These are phyloP conservation scores for Penicillium glabrum DNA, from an alignment of 2,329 filamentous ascomycete species.

Conservation along the genomic window DNA sequence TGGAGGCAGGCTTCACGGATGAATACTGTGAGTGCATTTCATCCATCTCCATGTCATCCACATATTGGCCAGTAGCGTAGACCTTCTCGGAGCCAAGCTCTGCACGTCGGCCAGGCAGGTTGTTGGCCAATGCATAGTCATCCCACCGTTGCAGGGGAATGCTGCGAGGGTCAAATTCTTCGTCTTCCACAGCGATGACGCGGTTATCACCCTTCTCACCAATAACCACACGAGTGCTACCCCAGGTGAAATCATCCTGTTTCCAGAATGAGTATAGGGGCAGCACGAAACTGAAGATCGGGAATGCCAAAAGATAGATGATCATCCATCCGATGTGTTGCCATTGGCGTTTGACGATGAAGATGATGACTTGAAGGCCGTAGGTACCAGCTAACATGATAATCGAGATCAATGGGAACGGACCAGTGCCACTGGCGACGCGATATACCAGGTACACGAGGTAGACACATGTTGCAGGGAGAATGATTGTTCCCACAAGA, in stretches of 20 bases:
- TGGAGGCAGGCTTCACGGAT: slow-evolving; percentile 80
- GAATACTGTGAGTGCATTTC: slow-evolving; percentile 97
- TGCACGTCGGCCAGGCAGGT: slow-evolving; percentile 86
- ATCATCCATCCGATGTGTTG: slow-evolving; percentile 99
- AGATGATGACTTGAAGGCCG: slow-evolving; percentile 92
- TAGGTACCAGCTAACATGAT: slow-evolving; percentile 89
- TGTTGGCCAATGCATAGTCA: slow-evolving; percentile 84
- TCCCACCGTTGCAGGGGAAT: slow-evolving; percentile 97
- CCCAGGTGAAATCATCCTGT: slow-evolving; percentile 98
- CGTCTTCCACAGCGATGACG: slow-evolving; percentile 79
- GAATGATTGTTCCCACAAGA: slow-evolving; percentile 86
- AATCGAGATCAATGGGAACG: slow-evolving; percentile 83
- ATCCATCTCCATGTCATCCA: slow-evolving; percentile 84
- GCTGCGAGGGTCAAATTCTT: slow-evolving; percentile 84
- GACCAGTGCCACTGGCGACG: slow-evolving; percentile 66
- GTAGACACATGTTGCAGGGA: slow-evolving; percentile 85
- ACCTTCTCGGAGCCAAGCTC: slow-evolving; percentile 54
- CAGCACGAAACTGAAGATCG: slow-evolving; percentile 86
- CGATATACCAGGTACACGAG: slow-evolving; percentile 83
- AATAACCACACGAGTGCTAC: slow-evolving; percentile 95
- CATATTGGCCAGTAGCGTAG: slow-evolving; percentile 59
- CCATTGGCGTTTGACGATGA: slow-evolving; percentile 96
- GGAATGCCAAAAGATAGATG: slow-evolving; percentile 94
- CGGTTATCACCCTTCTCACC: slow-evolving; percentile 91
- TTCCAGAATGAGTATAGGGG: slow-evolving; percentile 99